Conservation (phyloP, 345 rosid species). For the Gossypium rotundifolium region DNA sequence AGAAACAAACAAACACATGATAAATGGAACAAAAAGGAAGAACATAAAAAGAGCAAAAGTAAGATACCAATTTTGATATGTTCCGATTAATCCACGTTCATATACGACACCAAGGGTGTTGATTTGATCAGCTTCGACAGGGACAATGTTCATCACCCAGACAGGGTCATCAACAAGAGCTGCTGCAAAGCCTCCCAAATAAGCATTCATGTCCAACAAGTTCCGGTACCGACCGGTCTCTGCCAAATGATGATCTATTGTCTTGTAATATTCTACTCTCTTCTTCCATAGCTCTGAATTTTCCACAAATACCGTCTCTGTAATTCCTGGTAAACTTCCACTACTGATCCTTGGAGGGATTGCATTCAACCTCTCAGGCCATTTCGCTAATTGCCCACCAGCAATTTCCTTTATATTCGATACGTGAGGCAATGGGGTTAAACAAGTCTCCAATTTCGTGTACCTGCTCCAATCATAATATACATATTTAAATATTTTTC, state of each 20-base stretch:
- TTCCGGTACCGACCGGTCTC: constrained; percentile 77
- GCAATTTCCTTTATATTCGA: constrained; percentile 48
- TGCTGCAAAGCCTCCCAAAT: constrained; percentile 83
- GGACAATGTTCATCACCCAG: constrained; percentile 82
- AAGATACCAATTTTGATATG: constrained; percentile 82
- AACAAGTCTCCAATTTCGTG: constrained; percentile 72
- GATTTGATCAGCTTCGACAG: constrained; percentile 44
- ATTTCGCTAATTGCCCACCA: constrained; percentile 63
- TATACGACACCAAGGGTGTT: constrained; percentile 77
- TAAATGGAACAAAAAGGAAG: background rate
- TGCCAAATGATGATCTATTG: constrained; percentile 53
- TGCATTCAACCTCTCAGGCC: constrained; percentile 71
- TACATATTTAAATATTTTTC: too few species aligned
- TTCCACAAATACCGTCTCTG: constrained; percentile 42
- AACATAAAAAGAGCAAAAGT: background rate
- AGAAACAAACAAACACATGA: background rate
- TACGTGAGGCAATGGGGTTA: constrained; percentile 78
- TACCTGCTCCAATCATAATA: constrained; percentile 39
- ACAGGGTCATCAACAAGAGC: constrained; percentile 68
- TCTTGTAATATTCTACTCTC: constrained; percentile 69
- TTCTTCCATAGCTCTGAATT: constrained; percentile 61
- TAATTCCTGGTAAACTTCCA: constrained; percentile 47
- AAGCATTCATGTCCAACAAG: constrained; percentile 78
- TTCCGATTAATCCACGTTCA: constrained; percentile 87
- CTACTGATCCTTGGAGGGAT: constrained; percentile 75